Base-by-base conservation (phyloP, 2,329 filamentous ascomycete genomes). In the Tricladium varicosporioides region DNA sequence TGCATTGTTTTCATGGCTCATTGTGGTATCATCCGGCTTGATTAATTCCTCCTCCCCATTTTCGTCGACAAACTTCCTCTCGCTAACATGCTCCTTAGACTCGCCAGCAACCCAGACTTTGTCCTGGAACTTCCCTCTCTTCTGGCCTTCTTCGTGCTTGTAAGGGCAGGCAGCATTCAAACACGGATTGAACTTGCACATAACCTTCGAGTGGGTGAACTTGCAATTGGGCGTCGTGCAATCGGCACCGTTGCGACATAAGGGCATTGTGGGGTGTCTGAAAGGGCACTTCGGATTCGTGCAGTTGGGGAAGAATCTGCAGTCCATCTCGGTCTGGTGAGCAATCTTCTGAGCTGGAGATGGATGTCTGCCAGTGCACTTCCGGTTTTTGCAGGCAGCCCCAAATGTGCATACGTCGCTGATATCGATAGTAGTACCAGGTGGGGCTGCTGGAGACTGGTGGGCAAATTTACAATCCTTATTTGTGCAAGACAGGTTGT, bases 151-250 rank as follows among this genome's bases (percentile, higher is more conserved):
- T 43, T 86, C 88, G 73, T 99, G 94, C 73, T 92, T 92, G 77
- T 91, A 97, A 4, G 86, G 80, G 72, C 94, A 99, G 65, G 78
- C 82, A n/a, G 88, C 83, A 75, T 97, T 97, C 62, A 91, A 83
- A 75, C 94, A 99, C 0, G 93, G 94, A 65, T 86, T 92, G 76
- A 89, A 97, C 71, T 86, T 92, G 85, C 94, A 99, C 72, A 88
- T 83, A 48, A 87, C 89, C 72, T 87, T 86, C 64, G 89, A 76
- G 75, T 99, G 94, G 11, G 90, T 92, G 71, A 96, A 99, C 66
- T 91, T 92, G 83, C 94, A 99, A 59, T 86, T 85, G 11, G 86
- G 76, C 3, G 84, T 85, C 36, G 86, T 86, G 78, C 94, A 99
- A 70, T 93, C 91, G 48, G 88, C 89, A 27, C 94, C 94, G 70